phyloP scores from a whole-genome alignment of 176 grass and related monocot species.

The Avena insularis region DNA sequence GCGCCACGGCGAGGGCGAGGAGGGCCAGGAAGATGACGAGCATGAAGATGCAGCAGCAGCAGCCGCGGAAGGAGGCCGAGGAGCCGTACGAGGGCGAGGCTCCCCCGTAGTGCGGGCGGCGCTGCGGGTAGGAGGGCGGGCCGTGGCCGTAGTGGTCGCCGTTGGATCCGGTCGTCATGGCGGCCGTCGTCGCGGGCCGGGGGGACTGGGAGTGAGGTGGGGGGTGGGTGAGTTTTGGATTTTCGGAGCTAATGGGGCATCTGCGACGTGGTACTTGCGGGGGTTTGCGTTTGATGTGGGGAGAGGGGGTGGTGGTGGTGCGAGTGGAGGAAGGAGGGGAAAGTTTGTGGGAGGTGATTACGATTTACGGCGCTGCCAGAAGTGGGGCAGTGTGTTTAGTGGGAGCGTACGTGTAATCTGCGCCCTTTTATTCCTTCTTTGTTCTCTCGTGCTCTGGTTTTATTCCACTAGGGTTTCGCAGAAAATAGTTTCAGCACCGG shows the following conservation, averaged over 20 bases:
- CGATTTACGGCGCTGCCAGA: neutral
- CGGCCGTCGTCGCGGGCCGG: conserved; percentile 3
- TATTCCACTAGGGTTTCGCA: conserved; percentile 13
- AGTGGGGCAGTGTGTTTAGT: conserved; percentile 1
- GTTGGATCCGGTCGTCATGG: conserved; percentile 61
- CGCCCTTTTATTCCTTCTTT: neutral
- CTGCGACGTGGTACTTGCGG: conserved; percentile 30
- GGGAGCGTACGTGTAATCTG: conserved; percentile 18
- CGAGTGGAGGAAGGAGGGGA: conserved; percentile 41
- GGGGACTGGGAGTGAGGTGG: neutral
- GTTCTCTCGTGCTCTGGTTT: conserved; percentile 29
- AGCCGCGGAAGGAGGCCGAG: conserved; percentile 89
- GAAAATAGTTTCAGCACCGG: neutral
- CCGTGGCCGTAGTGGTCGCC: conserved; percentile 42
- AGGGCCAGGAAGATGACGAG: conserved; percentile 88
- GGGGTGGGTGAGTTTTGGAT: conserved; percentile 43
- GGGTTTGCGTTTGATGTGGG: neutral
- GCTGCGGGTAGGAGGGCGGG: conserved; percentile 47
- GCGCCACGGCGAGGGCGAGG: conserved; percentile 78
- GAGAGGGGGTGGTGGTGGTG: neutral
- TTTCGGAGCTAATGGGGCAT: conserved; percentile 53
- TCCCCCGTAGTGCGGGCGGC: conserved; percentile 71
- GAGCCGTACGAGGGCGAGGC: conserved; percentile 41
- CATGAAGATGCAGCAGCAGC: conserved; percentile 98
- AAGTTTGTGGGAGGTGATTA: conserved; percentile 41